Base-by-base conservation (phyloP, 805 yeast species). In the Grigorovia yakushimaensis region DNA sequence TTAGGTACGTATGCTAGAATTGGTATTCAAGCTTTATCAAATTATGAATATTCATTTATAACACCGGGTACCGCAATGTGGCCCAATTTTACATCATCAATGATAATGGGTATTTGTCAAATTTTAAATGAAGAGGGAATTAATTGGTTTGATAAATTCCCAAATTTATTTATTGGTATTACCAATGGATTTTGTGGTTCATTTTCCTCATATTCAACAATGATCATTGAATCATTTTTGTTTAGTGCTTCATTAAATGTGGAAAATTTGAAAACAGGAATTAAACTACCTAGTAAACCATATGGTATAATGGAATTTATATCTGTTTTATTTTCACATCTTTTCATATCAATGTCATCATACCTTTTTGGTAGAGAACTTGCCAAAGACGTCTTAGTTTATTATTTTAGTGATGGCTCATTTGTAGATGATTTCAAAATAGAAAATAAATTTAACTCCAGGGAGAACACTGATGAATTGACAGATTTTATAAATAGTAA, bases 121-220 rank as follows among this genome's bases (percentile, higher is more conserved):
- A 48, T 49, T 0, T 45, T 58, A 15, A 55, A 58, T 22, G 43
- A 41, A 9, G 15, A n/a, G 6, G 54, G 52, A 13, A 39, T 45
- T 13, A 60, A 59, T 36, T 54, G 66, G 48, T 56, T 62, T 22
- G 54, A 53, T 2, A 51, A 51, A 9, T 35, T 45, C 27, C 54
- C 61, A 10, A 73, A 78, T 0, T 50, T 84, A 0, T 79, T 77
- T 52, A 66, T 70, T 2, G 88, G 86, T 0, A 51, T 85, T 7
- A 77, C 89, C 0, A 78, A 88, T 0, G 97, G 96, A 0, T 81
- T 78, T 57, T 87, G 95, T 64, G 97, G 97, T 0, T 72, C 88
- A 0, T 68, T 82, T 39, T 84, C 95, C 1, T 83, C 95, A 0
- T 86, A 85, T 55, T 81, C 95, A 2, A 69, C 88, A 0, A 66